Evolutionary conservation across 805 yeast genomes (phyloP), one percentile per base, ranked within the genome.

Genomic region (Candida suzukii): DNA sequence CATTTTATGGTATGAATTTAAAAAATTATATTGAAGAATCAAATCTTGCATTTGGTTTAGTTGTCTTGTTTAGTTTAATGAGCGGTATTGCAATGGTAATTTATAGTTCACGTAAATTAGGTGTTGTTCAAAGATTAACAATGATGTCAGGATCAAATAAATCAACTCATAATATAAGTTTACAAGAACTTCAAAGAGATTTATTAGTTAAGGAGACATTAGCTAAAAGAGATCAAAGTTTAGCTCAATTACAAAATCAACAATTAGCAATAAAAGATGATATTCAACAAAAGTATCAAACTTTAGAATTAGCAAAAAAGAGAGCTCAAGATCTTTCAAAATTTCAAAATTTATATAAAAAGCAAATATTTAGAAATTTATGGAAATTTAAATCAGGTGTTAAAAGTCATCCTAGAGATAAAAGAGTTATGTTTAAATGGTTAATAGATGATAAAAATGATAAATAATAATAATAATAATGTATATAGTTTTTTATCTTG

Each of bases 1-100:
- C 95, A 8, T 80, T 88, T 51, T 90, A 86, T 54, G 96, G 95
- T 27, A 85, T 85, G 95, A 85, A 85, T 54, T 64, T 85, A 52
- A 81, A 81, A 47, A 85, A 85, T 52, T 84, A 79, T 53, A 76
- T 84, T 5, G 95, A 85, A 57, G 86, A 82, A 4, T 75, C 84
- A 1, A 53, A 65, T 28, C 54, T 62, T 32, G 93, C 93, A 0
- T 85, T 85, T 59, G 77, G 72, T 0, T 64, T 69, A 2, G 80
- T 83, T 5, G 68, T 82, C 2, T 56, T 58, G 0, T 41, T 75
- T 4, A 79, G 88, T 11, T 49, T 76, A 2, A 13, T 76, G 0
- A 70, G 73, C 44, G 93, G 84, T 0, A 44, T 71, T 6, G 35
- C 70, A 1, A 71, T 84, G 35, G 78, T 87, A 0, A 51, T 71